Evolutionary conservation across 2,329 filamentous ascomycete genomes (phyloP), one percentile per base, ranked within the genome.

Genomic region (Fusarium nodosum): DNA sequence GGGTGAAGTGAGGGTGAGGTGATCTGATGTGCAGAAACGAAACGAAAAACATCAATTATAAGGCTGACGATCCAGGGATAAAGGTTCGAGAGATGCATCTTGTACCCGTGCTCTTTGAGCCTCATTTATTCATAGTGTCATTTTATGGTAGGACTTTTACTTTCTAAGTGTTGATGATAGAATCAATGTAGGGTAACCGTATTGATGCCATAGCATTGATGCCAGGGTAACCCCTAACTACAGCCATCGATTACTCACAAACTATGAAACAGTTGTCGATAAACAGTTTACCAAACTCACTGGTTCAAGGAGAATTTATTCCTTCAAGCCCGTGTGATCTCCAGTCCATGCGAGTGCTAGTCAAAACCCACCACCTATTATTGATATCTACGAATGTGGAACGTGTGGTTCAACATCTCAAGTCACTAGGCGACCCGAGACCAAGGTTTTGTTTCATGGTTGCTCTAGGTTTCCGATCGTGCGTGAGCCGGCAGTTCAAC

Each of bases 61-160:
- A 53, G 67, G 67, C 67, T 69, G 67, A 60, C 66, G 44, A 54
- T 52, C 44, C 54, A 59, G 26, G 62, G 62, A 67, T 69, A 50
- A 31, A 56, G 34, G 42, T 42, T 70, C 45, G 38, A 60, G 56
- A 48, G 36, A 36, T 58, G 66, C 66, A 69, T 26, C 15, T 8
- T 39, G 28, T 62, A 16, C 28, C 38, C 39, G 26, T 28, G 30
- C 42, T 36, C 38, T 42, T 28, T 53, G 18, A 33, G 38, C 31
- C 42, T 30, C 15, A n/a, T 50, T 50, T 9, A 24, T n/a, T 20
- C 12, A 38, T 20, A 22, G 13, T 26, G n/a, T n/a, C 13, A 10
- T 39, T 39, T 8, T 42, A 47, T 24, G 13, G 31, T 38, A 24
- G 36, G 51, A 64, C 36, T 45, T 45, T 50, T 38, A 59, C 36